These are phyloP conservation scores for Candida maris DNA, from an alignment of 805 yeast species.

Conservation along the genomic window DNA sequence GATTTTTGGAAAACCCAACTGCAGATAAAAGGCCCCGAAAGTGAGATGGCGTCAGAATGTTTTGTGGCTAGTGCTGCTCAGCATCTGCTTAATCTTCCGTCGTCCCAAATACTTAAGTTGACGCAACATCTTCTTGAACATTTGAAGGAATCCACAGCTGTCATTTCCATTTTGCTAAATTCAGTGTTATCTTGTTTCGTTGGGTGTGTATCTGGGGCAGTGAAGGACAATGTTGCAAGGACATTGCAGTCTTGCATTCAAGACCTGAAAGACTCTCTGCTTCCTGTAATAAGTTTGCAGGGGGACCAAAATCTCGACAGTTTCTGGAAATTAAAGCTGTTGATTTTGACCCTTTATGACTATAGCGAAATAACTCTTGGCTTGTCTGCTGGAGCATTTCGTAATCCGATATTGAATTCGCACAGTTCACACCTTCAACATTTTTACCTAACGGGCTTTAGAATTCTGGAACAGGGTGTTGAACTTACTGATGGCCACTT, in stretches of 20 bases:
- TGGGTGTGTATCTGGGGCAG: conserved; percentile 22
- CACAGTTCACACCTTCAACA: conserved; percentile 4
- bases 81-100: conserved; percentile 43
- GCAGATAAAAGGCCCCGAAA: conserved; percentile 8
- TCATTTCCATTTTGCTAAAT: conserved; percentile 20
- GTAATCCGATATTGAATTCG: not conserved
- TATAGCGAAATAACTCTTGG: conserved; percentile 19
- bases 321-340: conserved; percentile 46
- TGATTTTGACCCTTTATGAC: conserved; percentile 47
- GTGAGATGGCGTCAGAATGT: conserved; percentile 19
- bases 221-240: conserved; percentile 28
- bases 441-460: conserved; percentile 33
- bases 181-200: conserved; percentile 42
- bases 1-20: conserved; percentile 38
- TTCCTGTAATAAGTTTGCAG: conserved; percentile 20
- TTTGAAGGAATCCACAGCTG: conserved; percentile 6
- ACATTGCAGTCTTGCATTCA: conserved; percentile 15
- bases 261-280: conserved; percentile 17
- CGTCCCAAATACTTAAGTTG: conserved; percentile 37
- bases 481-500: conserved; percentile 18
- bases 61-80: conserved; percentile 38
- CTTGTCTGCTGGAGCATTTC: no score
- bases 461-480: conserved; percentile 38
- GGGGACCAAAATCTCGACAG: conserved; percentile 11
- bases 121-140: conserved; percentile 20